These are phyloP conservation scores for Malassezia nana DNA, from an alignment of 1,284 basidiomycete genomes.

Conservation along the genomic window DNA sequence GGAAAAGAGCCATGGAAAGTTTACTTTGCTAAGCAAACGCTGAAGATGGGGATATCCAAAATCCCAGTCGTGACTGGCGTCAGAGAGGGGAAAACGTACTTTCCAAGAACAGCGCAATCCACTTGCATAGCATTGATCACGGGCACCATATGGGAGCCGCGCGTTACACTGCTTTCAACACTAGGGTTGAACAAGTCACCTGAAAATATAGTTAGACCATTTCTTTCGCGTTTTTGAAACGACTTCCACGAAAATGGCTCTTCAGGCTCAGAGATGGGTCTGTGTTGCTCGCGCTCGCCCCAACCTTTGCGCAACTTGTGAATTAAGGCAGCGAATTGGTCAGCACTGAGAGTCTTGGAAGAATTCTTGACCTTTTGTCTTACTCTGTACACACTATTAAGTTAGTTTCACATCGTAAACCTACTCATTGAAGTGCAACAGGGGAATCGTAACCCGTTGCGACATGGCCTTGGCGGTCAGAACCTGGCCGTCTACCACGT, in stretches of 20 bases:
- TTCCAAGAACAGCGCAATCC: constrained; percentile 55
- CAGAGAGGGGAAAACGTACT: constrained; percentile 4
- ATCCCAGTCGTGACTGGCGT: constrained; percentile 26
- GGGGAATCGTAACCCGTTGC: constrained; percentile 21
- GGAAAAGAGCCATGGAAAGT: constrained; percentile 23
- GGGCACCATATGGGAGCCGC: constrained; percentile 80
- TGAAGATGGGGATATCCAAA: constrained; percentile 26
- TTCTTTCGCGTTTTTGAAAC: constrained; percentile 19
- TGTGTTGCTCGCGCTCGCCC: constrained; percentile 19
- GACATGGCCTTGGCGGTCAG: background rate
- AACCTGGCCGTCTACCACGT: background rate
- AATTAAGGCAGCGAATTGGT: constrained; percentile 51
- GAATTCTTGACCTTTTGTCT: constrained; percentile 23
- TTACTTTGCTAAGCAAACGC: constrained; percentile 20
- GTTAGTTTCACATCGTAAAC: background rate
- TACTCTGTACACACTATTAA: constrained; percentile 27
- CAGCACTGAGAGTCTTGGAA: constrained; percentile 39
- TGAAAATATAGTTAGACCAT: constrained; percentile 70
- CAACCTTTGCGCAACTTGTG: constrained; percentile 25
- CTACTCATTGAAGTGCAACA: constrained; percentile 37
- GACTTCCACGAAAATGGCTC: constrained; percentile 17
- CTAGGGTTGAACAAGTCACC: constrained; percentile 67
- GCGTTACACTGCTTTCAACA: constrained; percentile 72
- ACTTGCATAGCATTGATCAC: constrained; percentile 28
- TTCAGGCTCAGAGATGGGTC: constrained; percentile 6